Percentiles rank a stretch among this genome's conserved stretches.
Evolutionary conservation across 2,329 filamentous ascomycete species (phyloP).

Genomic region (Ophiostoma piceae): DNA sequence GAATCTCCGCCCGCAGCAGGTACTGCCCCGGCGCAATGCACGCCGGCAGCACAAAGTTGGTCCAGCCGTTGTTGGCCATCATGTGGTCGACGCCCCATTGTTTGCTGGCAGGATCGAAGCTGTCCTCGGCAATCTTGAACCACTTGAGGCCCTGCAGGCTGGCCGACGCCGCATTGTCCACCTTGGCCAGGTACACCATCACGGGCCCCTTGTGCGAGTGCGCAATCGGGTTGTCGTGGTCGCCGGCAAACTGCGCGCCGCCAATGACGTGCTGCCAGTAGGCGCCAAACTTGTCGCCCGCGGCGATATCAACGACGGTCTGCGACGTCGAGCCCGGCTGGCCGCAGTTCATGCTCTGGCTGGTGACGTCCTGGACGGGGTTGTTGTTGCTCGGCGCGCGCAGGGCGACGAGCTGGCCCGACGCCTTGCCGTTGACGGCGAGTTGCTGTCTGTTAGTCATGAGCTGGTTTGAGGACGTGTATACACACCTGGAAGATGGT

Average conservation of each 20-base stretch:
- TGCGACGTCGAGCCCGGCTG: conserved; percentile 39
- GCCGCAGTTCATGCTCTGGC: conserved; percentile 48
- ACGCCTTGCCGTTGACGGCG: conserved; percentile 44
- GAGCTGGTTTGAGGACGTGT: no score
- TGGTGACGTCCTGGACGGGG: conserved; percentile 47
- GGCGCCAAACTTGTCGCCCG: conserved; percentile 48
- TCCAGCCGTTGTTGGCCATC: conserved; percentile 42
- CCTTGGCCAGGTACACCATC: conserved; percentile 50
- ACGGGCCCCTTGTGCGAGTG: conserved; percentile 51
- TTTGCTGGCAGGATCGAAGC: conserved; percentile 39
- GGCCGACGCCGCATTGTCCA: conserved; percentile 40
- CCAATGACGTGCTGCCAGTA: conserved; percentile 52
- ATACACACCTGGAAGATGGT: conserved; percentile 41
- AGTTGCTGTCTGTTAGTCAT: conserved; percentile 34
- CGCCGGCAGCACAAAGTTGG: conserved; percentile 45
- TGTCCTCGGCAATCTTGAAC: conserved; percentile 54
- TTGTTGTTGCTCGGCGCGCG: conserved; percentile 49
- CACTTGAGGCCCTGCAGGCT: conserved; percentile 41
- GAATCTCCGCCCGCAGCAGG: conserved; percentile 50
- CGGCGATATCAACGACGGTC: conserved; percentile 44
- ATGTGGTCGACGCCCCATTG: conserved; percentile 47
- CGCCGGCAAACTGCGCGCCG: conserved; percentile 45
- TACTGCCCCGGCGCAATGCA: conserved; percentile 51
- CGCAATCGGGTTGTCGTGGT: conserved; percentile 51
- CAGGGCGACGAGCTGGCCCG: conserved; percentile 42